phyloP scores from a whole-genome alignment of 2,329 filamentous ascomycete genomes.

The Aspergillus tamarii region DNA sequence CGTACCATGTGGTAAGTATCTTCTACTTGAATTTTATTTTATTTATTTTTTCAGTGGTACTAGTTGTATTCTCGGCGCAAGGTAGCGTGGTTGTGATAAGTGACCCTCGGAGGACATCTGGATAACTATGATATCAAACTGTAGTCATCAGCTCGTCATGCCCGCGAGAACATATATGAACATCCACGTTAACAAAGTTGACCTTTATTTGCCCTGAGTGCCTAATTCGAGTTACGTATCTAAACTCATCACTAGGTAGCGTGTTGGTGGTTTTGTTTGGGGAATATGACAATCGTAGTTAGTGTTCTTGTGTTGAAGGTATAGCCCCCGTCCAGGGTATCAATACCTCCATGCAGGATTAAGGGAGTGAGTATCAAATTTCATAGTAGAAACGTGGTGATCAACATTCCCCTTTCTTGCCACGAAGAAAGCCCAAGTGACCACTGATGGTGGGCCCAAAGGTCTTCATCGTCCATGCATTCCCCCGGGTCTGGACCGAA shows the following conservation, averaged over 20 bases:
- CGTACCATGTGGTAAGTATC: background rate
- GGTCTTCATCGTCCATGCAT: background rate
- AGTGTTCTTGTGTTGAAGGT: background rate
- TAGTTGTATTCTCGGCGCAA: background rate
- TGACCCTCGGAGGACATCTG: background rate
- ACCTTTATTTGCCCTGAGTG: background rate
- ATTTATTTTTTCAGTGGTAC: background rate
- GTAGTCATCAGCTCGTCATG: slow-evolving; percentile 7
- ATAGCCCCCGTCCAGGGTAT: background rate
- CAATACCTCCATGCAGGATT: background rate
- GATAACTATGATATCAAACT: background rate
- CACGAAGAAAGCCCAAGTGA: slow-evolving; percentile 19
- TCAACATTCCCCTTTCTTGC: slow-evolving; percentile 9
- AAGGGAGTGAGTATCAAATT: background rate
- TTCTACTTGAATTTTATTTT: background rate
- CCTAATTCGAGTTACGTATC: background rate
- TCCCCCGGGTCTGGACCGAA: slow-evolving; percentile 13
- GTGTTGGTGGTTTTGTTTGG: background rate
- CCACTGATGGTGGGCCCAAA: slow-evolving; percentile 15
- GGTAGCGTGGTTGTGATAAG: background rate
- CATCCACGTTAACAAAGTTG: background rate
- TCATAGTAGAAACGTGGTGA: background rate
- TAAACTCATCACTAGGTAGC: background rate
- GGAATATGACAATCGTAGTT: background rate
- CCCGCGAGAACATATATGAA: background rate